These are phyloP conservation scores for Mycena rebaudengoi DNA, from an alignment of 768 basidiomycete genomes.

Conservation along the genomic window DNA sequence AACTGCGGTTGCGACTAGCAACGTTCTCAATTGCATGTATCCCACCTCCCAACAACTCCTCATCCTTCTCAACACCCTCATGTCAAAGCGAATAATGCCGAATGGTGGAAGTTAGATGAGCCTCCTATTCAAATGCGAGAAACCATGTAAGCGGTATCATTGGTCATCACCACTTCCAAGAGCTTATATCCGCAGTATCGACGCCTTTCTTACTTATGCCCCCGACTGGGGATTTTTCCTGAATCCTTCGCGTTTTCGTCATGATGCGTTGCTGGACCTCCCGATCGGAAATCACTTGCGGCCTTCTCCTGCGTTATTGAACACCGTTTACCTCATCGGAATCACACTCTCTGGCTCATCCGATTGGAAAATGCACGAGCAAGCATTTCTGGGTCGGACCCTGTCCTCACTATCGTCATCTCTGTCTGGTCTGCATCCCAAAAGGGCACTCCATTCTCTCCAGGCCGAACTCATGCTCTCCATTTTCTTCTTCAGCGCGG, in stretches of 20 bases:
- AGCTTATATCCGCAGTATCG: slow-evolving; percentile 37
- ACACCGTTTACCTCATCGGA: slow-evolving; percentile 49
- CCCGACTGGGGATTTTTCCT: slow-evolving; percentile 69
- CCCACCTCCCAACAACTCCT: too few relatives aligned
- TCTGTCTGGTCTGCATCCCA: slow-evolving; percentile 49
- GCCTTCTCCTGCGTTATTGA: slow-evolving; percentile 50
- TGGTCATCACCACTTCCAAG: neutral
- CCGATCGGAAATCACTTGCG: slow-evolving; percentile 43
- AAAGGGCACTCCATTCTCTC: slow-evolving; percentile 54
- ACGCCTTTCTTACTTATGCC: slow-evolving; percentile 55
- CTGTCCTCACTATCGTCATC: slow-evolving; percentile 47
- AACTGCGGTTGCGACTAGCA: too few relatives aligned
- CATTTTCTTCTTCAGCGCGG: slow-evolving; percentile 61
- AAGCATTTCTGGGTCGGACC: slow-evolving; percentile 51
- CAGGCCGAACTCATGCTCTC: slow-evolving; percentile 66
- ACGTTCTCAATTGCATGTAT: too few relatives aligned
- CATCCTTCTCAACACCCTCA: too few relatives aligned
- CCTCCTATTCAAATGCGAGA: neutral
- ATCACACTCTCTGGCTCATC: slow-evolving; percentile 41
- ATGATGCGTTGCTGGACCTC: slow-evolving; percentile 41
- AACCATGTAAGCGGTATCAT: neutral
- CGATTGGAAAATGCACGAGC: slow-evolving; percentile 37
- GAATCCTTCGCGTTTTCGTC: slow-evolving; percentile 54
- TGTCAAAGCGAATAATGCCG: too few relatives aligned
- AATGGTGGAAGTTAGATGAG: too few relatives aligned